Evolutionary conservation across 2,329 filamentous ascomycete genomes (phyloP).

Genomic region (Nemania sp.): DNA sequence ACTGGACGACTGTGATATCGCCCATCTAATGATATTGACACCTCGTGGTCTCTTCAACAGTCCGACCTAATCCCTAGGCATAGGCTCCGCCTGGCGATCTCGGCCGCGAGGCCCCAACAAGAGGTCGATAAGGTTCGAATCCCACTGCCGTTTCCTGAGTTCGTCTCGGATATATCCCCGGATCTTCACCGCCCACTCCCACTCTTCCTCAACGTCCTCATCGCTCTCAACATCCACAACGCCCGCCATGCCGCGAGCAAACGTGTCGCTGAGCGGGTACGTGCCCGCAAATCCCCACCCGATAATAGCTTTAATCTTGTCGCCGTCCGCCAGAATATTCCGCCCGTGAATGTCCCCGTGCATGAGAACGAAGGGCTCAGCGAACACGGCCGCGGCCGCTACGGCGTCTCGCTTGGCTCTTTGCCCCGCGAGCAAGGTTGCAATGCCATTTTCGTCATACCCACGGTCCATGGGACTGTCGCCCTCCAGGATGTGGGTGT

Average conservation of each 20-base stretch:
- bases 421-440: not conserved
- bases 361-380: conserved; percentile 18
- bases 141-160: conserved; percentile 1
- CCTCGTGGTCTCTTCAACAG: too few species aligned
- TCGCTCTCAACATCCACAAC: conserved; percentile 4
- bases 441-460: too few species aligned
- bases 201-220: conserved; percentile 4
- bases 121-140: too few species aligned
- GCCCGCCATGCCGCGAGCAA: not conserved
- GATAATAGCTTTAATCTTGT: conserved; percentile 6
- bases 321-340: conserved; percentile 13
- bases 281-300: conserved; percentile 24
- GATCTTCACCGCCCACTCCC: conserved; percentile 1
- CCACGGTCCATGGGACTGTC: too few species aligned
- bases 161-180: not conserved
- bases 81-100: too few species aligned
- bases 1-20: too few species aligned
- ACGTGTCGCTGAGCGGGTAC: conserved; percentile 18
- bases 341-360: conserved; percentile 22
- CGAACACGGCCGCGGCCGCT: not conserved
- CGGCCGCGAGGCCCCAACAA: too few species aligned
- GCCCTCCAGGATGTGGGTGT: not conserved
- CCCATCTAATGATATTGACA: too few species aligned
- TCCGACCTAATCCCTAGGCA: too few species aligned
- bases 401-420: conserved; percentile 1